phyloP scores from a whole-genome alignment of 1,284 basidiomycete genomes.

The Mixia osmundae region DNA sequence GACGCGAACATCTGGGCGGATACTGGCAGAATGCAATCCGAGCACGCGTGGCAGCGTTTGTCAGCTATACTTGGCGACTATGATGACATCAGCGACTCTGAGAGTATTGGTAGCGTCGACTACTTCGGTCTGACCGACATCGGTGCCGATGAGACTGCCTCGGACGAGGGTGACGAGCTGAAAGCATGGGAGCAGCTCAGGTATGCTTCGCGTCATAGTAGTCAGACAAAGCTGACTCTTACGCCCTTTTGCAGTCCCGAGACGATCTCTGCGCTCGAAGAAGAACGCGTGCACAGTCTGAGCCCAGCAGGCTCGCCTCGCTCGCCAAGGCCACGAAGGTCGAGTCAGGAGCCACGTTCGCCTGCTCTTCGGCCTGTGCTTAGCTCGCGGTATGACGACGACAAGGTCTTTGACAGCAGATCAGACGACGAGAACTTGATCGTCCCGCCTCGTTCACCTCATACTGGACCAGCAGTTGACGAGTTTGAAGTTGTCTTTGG shows the following conservation, averaged over 20 bases:
- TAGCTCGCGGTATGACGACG: constrained; percentile 2
- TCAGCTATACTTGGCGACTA: constrained; percentile 14
- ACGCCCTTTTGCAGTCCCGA: constrained; percentile 4
- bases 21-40: constrained; percentile 1
- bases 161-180: constrained; percentile 2
- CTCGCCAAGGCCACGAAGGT: constrained; percentile 5
- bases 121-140: constrained; percentile 10
- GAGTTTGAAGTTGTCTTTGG: constrained; percentile 1
- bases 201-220: neutral
- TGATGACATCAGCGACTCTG: constrained; percentile 16
- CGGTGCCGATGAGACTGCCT: constrained; percentile 1
- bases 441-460: neutral
- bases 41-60: constrained; percentile 16
- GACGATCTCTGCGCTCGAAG: constrained; percentile 9
- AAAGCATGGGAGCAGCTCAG: constrained; percentile 8
- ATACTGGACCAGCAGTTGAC: constrained; percentile 1
- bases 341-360: constrained; percentile 8
- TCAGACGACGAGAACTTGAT: constrained; percentile 14
- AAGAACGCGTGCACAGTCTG: constrained; percentile 5
- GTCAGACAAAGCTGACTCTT: neutral
- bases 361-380: constrained; percentile 10
- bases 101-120: constrained; percentile 12
- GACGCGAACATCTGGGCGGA: constrained; percentile 6
- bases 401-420: constrained; percentile 13
- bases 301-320: constrained; percentile 4